These are phyloP conservation scores for Trichomonascaceae sp. DNA, from an alignment of 1,139 yeast genomes.

Conservation along the genomic window DNA sequence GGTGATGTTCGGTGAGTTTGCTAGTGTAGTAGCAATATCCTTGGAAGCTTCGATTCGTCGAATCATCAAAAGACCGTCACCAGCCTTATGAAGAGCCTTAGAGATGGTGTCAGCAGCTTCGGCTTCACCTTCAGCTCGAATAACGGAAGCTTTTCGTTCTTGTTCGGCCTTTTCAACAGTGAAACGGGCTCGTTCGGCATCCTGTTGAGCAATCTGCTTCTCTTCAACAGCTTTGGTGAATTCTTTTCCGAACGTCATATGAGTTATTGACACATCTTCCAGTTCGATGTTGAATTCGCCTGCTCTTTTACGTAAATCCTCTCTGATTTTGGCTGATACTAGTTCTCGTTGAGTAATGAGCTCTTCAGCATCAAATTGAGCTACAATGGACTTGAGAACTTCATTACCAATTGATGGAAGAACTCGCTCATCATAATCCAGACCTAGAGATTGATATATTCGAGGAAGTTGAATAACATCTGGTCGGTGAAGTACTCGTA, in stretches of 20 bases:
- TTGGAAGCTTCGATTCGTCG: slow-evolving; percentile 96
- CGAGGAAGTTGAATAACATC: slow-evolving; percentile 74
- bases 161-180: slow-evolving; percentile 97
- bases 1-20: slow-evolving; percentile 80
- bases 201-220: slow-evolving; percentile 98
- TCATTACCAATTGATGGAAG: slow-evolving; percentile 97
- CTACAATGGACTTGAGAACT: slow-evolving; percentile 89
- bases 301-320: slow-evolving; percentile 80
- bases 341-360: slow-evolving; percentile 95
- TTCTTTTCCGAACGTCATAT: slow-evolving; percentile 94
- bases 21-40: slow-evolving; percentile 86
- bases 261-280: slow-evolving; percentile 97
- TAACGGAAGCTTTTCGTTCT: slow-evolving; percentile 89
- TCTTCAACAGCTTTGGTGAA: slow-evolving; percentile 98
- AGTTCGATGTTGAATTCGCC: slow-evolving; percentile 81
- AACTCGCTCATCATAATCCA: slow-evolving; percentile 95
- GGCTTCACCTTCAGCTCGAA: slow-evolving; percentile 99
- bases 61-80: slow-evolving; percentile 90
- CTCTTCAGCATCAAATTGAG: slow-evolving; percentile 98
- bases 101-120: slow-evolving; percentile 96
- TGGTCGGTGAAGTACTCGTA: slow-evolving; percentile 92
- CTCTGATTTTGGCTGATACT: slow-evolving; percentile 83
- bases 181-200: slow-evolving; percentile 94
- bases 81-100: slow-evolving; percentile 87
- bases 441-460: slow-evolving; percentile 85